phyloP scores from a whole-genome alignment of 2,329 filamentous ascomycete genomes.

The Scopulariopsis brevicaulis region DNA sequence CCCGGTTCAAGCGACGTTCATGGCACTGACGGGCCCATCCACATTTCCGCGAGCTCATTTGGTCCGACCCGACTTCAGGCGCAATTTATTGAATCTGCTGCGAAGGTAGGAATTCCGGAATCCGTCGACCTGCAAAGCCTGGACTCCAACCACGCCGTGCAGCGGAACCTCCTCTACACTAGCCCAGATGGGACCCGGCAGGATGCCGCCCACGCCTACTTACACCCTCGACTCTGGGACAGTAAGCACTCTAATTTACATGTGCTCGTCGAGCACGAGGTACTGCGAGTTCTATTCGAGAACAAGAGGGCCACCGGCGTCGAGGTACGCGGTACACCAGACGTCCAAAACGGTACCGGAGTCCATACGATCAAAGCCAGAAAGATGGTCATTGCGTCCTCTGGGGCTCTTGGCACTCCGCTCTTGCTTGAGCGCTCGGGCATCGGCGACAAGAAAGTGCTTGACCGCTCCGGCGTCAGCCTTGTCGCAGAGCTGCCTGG shows the following conservation, averaged over 20 bases:
- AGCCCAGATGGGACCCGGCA: constrained; percentile 38
- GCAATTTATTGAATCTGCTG: constrained; percentile 34
- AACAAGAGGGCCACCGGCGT: constrained; percentile 24
- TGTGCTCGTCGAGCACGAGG: constrained; percentile 30
- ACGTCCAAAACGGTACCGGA: constrained; percentile 6
- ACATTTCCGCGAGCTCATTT: constrained; percentile 35
- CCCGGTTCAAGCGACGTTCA: constrained; percentile 18
- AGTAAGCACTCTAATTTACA: constrained; percentile 39
- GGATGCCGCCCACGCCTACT: constrained; percentile 42
- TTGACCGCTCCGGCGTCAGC: constrained; percentile 29
- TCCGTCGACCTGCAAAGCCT: constrained; percentile 38
- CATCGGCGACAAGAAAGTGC: constrained; percentile 37
- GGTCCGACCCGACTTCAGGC: constrained; percentile 22
- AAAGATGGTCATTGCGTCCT: constrained; percentile 34
- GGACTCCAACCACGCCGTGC: constrained; percentile 17
- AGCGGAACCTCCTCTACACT: constrained; percentile 34
- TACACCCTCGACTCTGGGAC: constrained; percentile 36
- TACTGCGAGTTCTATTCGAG: constrained; percentile 23
- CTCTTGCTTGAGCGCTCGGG: constrained; percentile 44
- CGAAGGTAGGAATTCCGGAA: constrained; percentile 32
- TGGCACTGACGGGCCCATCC: constrained; percentile 36
- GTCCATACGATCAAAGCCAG: constrained; percentile 21
- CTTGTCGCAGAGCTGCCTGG: constrained; percentile 33
- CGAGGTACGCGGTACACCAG: constrained; percentile 15
- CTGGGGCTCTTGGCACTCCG: constrained; percentile 33